phyloP scores from a whole-genome alignment of 352 stramenopile genomes.

The Pythium sp. region DNA sequence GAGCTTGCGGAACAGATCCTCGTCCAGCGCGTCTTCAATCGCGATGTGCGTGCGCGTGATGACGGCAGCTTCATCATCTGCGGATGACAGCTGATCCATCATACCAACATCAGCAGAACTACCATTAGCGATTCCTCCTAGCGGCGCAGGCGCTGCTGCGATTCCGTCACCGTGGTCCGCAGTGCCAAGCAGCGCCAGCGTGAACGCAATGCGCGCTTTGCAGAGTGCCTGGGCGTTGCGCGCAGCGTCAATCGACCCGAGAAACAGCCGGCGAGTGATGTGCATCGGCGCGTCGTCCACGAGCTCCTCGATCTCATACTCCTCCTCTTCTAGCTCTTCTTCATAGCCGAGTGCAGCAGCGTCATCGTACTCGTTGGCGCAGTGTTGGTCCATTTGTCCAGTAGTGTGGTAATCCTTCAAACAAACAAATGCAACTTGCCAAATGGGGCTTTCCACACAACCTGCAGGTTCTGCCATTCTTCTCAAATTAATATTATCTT shows the following conservation, averaged over 20 bases:
- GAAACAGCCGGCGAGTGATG: constrained; percentile 38
- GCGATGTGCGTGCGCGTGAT: constrained; percentile 24
- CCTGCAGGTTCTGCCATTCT: background rate
- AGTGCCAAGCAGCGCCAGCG: constrained; percentile 39
- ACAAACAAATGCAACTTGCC: background rate
- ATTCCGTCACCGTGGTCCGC: background rate
- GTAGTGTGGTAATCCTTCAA: background rate
- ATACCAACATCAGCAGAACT: background rate
- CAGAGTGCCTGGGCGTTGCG: constrained; percentile 38
- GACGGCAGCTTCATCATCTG: constrained; percentile 1
- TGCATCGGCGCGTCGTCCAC: constrained; percentile 60
- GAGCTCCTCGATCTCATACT: constrained; percentile 55
- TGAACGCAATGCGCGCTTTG: constrained; percentile 32
- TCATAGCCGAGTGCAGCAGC: background rate
- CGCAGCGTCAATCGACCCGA: constrained; percentile 71
- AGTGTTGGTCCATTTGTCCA: background rate
- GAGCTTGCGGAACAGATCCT: constrained; percentile 43
- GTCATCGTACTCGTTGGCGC: background rate
- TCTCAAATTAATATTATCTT: background rate
- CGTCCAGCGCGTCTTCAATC: constrained; percentile 56
- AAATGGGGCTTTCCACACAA: background rate
- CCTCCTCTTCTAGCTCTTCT: constrained; percentile 32
- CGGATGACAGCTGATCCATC: background rate
- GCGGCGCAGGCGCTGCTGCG: background rate
- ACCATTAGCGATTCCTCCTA: background rate